Conservation (phyloP, 202 grass and related monocot genomes). For the Zoysia matrella region DNA sequence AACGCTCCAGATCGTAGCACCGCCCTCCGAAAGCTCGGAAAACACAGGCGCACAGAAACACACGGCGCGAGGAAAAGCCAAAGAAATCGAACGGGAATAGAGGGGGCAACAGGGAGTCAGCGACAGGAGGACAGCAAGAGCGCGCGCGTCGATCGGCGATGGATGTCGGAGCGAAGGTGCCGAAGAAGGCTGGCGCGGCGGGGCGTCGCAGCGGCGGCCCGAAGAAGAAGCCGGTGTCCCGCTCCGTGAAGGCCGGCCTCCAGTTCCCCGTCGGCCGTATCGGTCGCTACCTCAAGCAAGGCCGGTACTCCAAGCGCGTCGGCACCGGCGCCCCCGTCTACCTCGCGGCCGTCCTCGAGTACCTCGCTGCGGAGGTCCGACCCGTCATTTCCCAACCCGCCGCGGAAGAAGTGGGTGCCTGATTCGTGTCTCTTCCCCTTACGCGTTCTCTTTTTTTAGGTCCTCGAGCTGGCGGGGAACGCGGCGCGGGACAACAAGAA, state of each 20-base stretch:
- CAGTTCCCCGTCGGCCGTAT: conserved; percentile 90
- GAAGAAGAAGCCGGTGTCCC: conserved; percentile 83
- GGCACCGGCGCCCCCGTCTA: conserved; percentile 87
- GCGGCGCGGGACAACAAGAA: conserved; percentile 90
- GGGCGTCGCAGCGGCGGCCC: conserved; percentile 66
- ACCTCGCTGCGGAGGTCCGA: conserved; percentile 75
- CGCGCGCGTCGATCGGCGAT: conserved; percentile 48
- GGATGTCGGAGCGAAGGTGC: conserved; percentile 55
- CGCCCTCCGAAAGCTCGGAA: conserved; percentile 36
- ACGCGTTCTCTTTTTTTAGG: conserved; percentile 29
- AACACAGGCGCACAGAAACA: conserved; percentile 46
- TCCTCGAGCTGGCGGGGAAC: conserved; percentile 84
- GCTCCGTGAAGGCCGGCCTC: conserved; percentile 84
- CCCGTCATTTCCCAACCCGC: not conserved
- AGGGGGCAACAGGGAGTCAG: not conserved
- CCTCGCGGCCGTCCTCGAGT: conserved; percentile 9
- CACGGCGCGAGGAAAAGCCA: conserved; percentile 19
- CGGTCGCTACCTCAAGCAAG: conserved; percentile 83
- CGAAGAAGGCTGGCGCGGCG: conserved; percentile 54
- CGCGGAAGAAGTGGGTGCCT: conserved; percentile 17
- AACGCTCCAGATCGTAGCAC: conserved; percentile 38
- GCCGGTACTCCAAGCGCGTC: conserved; percentile 71
- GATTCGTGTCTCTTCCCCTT: not conserved
- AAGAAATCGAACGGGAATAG: conserved; percentile 34
- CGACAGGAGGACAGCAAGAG: not conserved